phyloP scores from a whole-genome alignment of 2,329 filamentous ascomycete species.

The Plenodomus lindquistii region DNA sequence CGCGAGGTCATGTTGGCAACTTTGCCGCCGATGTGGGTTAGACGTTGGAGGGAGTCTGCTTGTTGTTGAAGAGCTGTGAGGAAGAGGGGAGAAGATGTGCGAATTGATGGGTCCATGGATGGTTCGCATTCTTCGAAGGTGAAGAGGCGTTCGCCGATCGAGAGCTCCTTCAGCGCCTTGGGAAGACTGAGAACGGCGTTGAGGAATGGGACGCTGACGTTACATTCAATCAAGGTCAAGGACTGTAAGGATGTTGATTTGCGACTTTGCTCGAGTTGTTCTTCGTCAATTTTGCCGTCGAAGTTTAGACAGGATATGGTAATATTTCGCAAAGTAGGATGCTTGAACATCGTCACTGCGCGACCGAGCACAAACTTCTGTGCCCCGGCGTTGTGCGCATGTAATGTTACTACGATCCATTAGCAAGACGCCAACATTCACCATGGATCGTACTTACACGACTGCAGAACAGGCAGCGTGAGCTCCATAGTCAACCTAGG shows the following conservation, averaged over 20 bases:
- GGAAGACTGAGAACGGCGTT: slow-evolving; percentile 35
- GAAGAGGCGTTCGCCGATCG: slow-evolving; percentile 38
- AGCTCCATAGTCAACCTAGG: slow-evolving; percentile 14
- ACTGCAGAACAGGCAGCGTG: slow-evolving; percentile 34
- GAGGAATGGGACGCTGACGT: slow-evolving; percentile 35
- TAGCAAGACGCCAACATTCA: slow-evolving; percentile 5
- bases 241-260: slow-evolving; percentile 36
- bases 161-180: slow-evolving; percentile 35
- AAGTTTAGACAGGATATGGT: slow-evolving; percentile 42
- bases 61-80: slow-evolving; percentile 34
- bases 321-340: slow-evolving; percentile 37
- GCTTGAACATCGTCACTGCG: slow-evolving; percentile 35
- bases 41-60: slow-evolving; percentile 33
- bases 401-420: slow-evolving; percentile 33
- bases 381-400: slow-evolving; percentile 34
- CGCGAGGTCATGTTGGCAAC: slow-evolving; percentile 11
- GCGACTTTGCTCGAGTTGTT: slow-evolving; percentile 18
- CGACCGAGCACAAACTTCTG: slow-evolving; percentile 32
- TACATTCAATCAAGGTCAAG: slow-evolving; percentile 43
- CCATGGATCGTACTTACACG: slow-evolving; percentile 23
- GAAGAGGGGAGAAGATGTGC: slow-evolving; percentile 31
- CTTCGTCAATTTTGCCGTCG: slow-evolving; percentile 14
- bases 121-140: slow-evolving; percentile 31
- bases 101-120: slow-evolving; percentile 11
- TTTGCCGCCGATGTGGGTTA: slow-evolving; percentile 34